Base-by-base conservation (phyloP, 352 stramenopile species). In the Globisporangium radiosum region DNA sequence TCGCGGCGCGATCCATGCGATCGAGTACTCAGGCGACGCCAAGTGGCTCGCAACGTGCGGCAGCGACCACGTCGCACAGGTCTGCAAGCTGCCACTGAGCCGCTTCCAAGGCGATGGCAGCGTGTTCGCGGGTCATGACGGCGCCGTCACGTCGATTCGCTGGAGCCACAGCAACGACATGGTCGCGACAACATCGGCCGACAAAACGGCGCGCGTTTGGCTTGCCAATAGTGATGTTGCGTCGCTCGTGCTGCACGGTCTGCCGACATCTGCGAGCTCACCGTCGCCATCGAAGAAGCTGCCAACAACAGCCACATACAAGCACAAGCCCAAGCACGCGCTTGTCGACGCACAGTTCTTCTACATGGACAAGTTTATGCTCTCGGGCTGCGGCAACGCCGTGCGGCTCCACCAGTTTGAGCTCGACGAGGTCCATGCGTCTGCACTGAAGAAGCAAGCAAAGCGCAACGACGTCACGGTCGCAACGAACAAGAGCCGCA, bases 321-420 rank as follows among this genome's bases (percentile, higher is more conserved):
- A 33, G 25, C 25, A 3, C 25, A 33, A 33, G 25, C 25, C 70
- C 15, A 66, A 70, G 54, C 74, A 80, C 39, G 77, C 88, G n/a
- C 65, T 94, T 19, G 64, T 84, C 15, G 77, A 90, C 59, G 76
- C 79, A 15, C 61, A 66, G 33, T 95, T 95, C 56, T 95, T 92
- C 59, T 94, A 93, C 65, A 88, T 94, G 81, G 86, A 95, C 69
- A 90, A 90, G 63, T 95, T 95, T 54, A 60, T 94, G 36, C 56
- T 92, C 7, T 85, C 82, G 10, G 78, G 80, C 19, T 82, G 68
- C 42, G 85, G 81, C 5, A 91, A 86, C 54, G 52, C 70, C 38
- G 56, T 87, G 25, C 78, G 79, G 33, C 57, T 95, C 45, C 75
- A 92, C 47, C 80, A 90, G 56, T 92, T 87, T 54, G 73, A 92